These are phyloP conservation scores for Fusarium graminum DNA, from an alignment of 2,329 filamentous ascomycete genomes.

Conservation along the genomic window DNA sequence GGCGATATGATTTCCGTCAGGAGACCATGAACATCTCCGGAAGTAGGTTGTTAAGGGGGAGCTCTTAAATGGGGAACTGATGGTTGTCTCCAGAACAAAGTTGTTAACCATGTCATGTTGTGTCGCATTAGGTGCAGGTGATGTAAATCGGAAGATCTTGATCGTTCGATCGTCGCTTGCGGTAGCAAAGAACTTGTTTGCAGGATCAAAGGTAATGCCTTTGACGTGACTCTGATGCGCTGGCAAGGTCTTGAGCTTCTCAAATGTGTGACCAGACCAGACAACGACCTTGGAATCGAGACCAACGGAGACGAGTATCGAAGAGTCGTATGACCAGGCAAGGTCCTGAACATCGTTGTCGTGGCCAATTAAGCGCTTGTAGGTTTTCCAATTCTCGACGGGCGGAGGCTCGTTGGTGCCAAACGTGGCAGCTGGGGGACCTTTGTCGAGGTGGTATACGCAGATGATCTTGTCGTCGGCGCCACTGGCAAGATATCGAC, in stretches of 20 bases:
- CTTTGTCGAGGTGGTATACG: constrained; percentile 91
- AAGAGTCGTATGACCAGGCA: constrained; percentile 96
- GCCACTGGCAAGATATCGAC: constrained; percentile 94
- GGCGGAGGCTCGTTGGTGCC: constrained; percentile 92
- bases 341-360: constrained; percentile 99
- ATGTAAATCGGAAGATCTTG: constrained; percentile 95
- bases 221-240: constrained; percentile 98
- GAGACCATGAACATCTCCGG: constrained; percentile 95
- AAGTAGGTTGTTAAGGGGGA: constrained; percentile 98
- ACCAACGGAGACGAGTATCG: constrained; percentile 94
- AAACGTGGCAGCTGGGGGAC: constrained; percentile 83
- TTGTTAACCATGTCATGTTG: constrained; percentile 97
- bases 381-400: constrained; percentile 98
- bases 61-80: constrained; percentile 86
- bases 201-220: constrained; percentile 97
- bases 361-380: constrained; percentile 92
- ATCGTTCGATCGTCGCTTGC: constrained; percentile 97
- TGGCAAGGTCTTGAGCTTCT: constrained; percentile 94
- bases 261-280: constrained; percentile 98
- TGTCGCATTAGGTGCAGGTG: constrained; percentile 89
- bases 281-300: constrained; percentile 98
- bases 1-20: constrained; percentile 96
- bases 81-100: constrained; percentile 93
- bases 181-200: constrained; percentile 99
- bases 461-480: constrained; percentile 99